Evolutionary conservation across 139 green algal genomes (phyloP).

Genomic region (Ulvella scutata): DNA sequence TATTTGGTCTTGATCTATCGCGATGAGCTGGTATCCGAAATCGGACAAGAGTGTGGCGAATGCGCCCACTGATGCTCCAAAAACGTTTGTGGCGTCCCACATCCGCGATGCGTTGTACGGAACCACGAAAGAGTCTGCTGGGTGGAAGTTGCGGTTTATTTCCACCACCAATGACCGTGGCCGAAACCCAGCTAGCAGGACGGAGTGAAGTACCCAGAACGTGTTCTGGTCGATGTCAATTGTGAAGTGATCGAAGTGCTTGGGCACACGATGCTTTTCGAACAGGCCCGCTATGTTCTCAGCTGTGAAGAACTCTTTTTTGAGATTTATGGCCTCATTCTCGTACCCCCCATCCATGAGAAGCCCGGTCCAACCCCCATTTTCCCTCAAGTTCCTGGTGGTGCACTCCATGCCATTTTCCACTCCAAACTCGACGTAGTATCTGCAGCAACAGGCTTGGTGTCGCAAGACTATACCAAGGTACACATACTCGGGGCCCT

Average conservation of each 20-base stretch:
- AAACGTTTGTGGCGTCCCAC: background rate
- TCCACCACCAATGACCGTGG: background rate
- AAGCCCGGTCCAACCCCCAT: background rate
- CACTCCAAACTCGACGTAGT: background rate
- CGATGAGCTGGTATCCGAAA: background rate
- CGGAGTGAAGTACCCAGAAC: background rate
- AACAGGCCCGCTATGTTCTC: background rate
- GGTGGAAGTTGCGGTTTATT: constrained; percentile 3
- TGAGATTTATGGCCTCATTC: background rate
- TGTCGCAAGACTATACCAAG: too few relatives aligned
- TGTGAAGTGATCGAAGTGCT: background rate
- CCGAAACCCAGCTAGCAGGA: background rate
- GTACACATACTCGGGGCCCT: too few relatives aligned
- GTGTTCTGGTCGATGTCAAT: constrained; percentile 2
- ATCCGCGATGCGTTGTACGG: background rate
- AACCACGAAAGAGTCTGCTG: background rate
- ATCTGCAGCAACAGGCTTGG: too few relatives aligned
- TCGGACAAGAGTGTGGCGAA: background rate
- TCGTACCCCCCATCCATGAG: background rate
- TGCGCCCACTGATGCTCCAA: background rate
- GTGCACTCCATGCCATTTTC: background rate
- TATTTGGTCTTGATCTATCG: background rate
- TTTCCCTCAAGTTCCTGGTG: background rate
- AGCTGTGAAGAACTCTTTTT: background rate
- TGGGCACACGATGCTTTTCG: background rate